These are phyloP conservation scores for Epichloe scottii DNA, from an alignment of 2,329 filamentous ascomycete genomes.

Conservation along the genomic window DNA sequence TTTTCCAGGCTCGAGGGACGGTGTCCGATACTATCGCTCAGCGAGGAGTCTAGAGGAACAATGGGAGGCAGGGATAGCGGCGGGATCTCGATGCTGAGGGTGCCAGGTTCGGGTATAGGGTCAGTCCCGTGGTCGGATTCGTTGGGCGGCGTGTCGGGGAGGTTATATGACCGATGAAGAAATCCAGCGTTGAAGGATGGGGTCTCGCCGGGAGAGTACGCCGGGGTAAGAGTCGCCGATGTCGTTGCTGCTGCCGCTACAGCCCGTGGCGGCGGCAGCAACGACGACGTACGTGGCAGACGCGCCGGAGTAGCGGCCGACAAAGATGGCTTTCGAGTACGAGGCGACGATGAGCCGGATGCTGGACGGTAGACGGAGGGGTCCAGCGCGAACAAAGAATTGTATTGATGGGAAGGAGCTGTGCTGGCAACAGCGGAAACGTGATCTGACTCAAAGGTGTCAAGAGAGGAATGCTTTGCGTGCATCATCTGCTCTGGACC, in stretches of 20 bases:
- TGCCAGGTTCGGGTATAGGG: neutral
- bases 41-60: constrained; percentile 13
- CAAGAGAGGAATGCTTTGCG: neutral
- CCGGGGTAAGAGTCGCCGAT: constrained; percentile 2
- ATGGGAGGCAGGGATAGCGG: constrained; percentile 14
- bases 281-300: constrained; percentile 30
- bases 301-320: constrained; percentile 19
- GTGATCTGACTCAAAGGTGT: neutral
- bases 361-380: neutral
- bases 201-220: constrained; percentile 2
- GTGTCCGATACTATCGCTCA: constrained; percentile 8
- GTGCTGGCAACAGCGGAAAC: neutral
- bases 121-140: constrained; percentile 1
- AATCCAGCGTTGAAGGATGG: neutral
- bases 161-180: neutral
- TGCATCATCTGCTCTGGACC: neutral
- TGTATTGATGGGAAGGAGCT: neutral
- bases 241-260: constrained; percentile 9
- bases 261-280: constrained; percentile 26
- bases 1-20: constrained; percentile 4
- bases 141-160: constrained; percentile 5
- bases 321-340: constrained; percentile 15
- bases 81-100: neutral
- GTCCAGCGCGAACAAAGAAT: neutral
- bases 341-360: constrained; percentile 7